Conservation (phyloP, 2,329 filamentous ascomycete species). For the Paradendryphiella salina region DNA sequence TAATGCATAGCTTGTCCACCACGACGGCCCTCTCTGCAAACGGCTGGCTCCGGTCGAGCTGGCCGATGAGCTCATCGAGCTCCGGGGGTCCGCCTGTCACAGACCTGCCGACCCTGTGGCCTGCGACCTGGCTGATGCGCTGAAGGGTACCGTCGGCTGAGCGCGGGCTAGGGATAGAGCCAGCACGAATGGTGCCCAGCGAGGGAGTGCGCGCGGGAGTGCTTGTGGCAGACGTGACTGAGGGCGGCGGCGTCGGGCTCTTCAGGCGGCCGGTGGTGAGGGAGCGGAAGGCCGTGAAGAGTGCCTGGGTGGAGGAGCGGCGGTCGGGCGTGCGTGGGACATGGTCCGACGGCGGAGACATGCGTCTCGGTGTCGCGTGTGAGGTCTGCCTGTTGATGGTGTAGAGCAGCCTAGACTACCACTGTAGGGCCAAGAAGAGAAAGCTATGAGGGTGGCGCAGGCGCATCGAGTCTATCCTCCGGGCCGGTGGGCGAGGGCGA, state of each 20-base stretch:
- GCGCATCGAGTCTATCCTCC: constrained; percentile 25
- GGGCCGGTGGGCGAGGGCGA: constrained; percentile 7
- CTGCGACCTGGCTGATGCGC: constrained; percentile 31
- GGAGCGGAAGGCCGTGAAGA: constrained; percentile 46
- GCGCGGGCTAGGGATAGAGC: constrained; percentile 27
- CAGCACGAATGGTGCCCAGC: constrained; percentile 27
- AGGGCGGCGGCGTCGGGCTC: constrained; percentile 39
- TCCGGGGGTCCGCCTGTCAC: constrained; percentile 46
- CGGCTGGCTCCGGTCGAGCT: constrained; percentile 32
- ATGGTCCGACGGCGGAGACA: constrained; percentile 46
- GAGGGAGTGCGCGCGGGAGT: constrained; percentile 40
- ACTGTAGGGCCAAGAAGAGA: constrained; percentile 5
- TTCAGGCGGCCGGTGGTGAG: constrained; percentile 44
- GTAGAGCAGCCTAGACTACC: background rate
- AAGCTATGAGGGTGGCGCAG: constrained; percentile 19
- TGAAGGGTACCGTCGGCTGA: constrained; percentile 35
- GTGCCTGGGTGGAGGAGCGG: constrained; percentile 44
- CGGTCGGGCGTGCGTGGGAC: constrained; percentile 45
- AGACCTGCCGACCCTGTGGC: constrained; percentile 22
- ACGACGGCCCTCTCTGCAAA: constrained; percentile 39
- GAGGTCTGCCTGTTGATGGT: background rate
- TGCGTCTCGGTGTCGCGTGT: constrained; percentile 26
- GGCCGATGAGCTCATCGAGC: constrained; percentile 37
- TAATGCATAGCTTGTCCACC: constrained; percentile 38
- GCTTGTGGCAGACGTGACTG: constrained; percentile 35